Evolutionary conservation across 2,329 filamentous ascomycete species (phyloP).

Genomic region (Metarhizium album): DNA sequence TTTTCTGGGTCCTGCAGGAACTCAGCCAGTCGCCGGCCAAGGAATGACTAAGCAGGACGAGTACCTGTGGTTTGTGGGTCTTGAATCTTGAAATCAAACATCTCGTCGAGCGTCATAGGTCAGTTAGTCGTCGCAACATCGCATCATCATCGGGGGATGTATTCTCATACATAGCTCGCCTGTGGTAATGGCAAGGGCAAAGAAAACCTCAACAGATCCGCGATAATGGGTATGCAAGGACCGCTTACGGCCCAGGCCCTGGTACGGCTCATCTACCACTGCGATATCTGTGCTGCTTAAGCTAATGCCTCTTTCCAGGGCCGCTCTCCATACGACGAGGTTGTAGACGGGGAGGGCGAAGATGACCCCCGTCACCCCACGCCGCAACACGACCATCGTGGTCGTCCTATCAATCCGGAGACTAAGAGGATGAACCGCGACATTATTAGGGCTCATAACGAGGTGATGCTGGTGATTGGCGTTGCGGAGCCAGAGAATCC

Average conservation of each 20-base stretch:
- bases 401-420: conserved; percentile 43
- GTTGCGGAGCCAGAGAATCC: conserved; percentile 47
- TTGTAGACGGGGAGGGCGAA: conserved; percentile 38
- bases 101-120: not conserved
- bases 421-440: conserved; percentile 45
- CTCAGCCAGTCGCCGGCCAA: not conserved
- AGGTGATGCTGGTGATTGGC: conserved; percentile 53
- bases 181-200: not conserved
- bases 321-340: conserved; percentile 49
- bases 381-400: conserved; percentile 44
- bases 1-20: conserved; percentile 6
- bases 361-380: conserved; percentile 27
- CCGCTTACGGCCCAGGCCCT: conserved; percentile 46
- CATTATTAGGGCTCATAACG: conserved; percentile 49
- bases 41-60: not conserved
- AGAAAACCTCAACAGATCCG: not conserved
- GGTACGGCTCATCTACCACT: conserved; percentile 24
- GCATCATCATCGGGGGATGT: not conserved
- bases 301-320: conserved; percentile 29
- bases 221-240: conserved; percentile 40
- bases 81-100: not conserved
- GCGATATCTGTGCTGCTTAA: not conserved
- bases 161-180: not conserved
- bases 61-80: not conserved
- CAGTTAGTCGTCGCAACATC: not conserved